phyloP scores from a whole-genome alignment of 2,329 filamentous ascomycete genomes.

The Zopfia rhizophila region DNA sequence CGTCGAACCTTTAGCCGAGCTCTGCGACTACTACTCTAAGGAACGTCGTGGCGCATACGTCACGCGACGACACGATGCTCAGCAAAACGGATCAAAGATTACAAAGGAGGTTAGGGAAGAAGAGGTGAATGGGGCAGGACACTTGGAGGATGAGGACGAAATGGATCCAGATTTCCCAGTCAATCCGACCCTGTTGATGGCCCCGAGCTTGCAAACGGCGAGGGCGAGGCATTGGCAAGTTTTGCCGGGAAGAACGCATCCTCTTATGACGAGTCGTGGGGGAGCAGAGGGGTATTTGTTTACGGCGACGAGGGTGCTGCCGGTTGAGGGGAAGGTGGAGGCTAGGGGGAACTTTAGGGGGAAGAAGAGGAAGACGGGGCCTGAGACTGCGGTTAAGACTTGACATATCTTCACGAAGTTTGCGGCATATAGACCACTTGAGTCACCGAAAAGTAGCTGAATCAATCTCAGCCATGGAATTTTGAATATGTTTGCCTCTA shows the following conservation, averaged over 20 bases:
- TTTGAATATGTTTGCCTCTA: too few species aligned
- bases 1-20: constrained; percentile 78
- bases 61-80: constrained; percentile 35
- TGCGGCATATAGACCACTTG: too few species aligned
- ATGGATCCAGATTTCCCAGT: constrained; percentile 79
- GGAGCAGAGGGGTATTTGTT: constrained; percentile 93
- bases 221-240: constrained; percentile 88
- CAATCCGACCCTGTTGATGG: constrained; percentile 85
- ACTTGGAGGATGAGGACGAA: constrained; percentile 20
- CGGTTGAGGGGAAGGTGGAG: constrained; percentile 80
- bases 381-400: constrained; percentile 22
- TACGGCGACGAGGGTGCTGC: constrained; percentile 82
- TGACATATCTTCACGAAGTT: too few species aligned
- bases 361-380: constrained; percentile 71
- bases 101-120: constrained; percentile 29
- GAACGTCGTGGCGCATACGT: constrained; percentile 77
- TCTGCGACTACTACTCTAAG: constrained; percentile 87
- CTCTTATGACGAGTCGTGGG: constrained; percentile 88
- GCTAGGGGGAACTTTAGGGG: constrained; percentile 77
- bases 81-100: constrained; percentile 24
- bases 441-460: too few species aligned
- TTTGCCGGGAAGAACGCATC: constrained; percentile 89
- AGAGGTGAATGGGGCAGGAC: constrained; percentile 24
- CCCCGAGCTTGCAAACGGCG: constrained; percentile 81
- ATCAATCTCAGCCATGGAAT: too few species aligned